Evolutionary conservation across 768 basidiomycete genomes (phyloP).

Genomic region (Megacollybia marginata): DNA sequence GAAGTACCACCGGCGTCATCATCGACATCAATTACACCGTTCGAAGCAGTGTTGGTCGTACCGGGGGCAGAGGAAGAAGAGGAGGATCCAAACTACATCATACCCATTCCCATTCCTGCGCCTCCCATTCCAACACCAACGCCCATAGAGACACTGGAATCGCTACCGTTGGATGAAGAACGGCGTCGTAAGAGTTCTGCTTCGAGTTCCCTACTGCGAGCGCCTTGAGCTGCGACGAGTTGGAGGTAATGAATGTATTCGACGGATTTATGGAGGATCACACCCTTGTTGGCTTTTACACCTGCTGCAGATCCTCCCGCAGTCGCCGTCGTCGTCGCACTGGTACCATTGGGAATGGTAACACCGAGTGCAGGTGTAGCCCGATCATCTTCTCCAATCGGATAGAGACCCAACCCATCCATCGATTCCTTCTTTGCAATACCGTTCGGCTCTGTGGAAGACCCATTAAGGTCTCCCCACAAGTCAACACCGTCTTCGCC

Average conservation of each 20-base stretch:
- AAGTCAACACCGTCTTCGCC: no score
- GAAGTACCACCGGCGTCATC: no score
- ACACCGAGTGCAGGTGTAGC: not conserved
- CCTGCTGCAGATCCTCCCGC: slow-evolving; percentile 23
- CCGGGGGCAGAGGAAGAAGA: no score
- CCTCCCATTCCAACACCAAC: no score
- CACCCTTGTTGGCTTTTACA: slow-evolving; percentile 92
- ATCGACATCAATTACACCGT: not conserved
- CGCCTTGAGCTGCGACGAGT: slow-evolving; percentile 74
- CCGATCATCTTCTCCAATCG: not conserved
- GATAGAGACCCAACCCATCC: not conserved
- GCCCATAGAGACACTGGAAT: no score
- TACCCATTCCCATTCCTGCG: not conserved
- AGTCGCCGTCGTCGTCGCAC: not conserved
- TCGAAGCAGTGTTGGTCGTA: no score
- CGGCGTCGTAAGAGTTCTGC: slow-evolving; percentile 49
- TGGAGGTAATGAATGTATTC: slow-evolving; percentile 76
- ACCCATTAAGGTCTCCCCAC: no score
- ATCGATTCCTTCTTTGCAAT: no score
- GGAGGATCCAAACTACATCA: not conserved
- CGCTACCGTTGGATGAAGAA: no score
- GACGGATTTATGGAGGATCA: slow-evolving; percentile 82
- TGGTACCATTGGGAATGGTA: not conserved
- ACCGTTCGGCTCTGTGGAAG: no score
- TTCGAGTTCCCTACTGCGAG: slow-evolving; percentile 73